Evolutionary conservation across 108 stramenopile genomes (phyloP).

Genomic region (Discostella stelligeroides): DNA sequence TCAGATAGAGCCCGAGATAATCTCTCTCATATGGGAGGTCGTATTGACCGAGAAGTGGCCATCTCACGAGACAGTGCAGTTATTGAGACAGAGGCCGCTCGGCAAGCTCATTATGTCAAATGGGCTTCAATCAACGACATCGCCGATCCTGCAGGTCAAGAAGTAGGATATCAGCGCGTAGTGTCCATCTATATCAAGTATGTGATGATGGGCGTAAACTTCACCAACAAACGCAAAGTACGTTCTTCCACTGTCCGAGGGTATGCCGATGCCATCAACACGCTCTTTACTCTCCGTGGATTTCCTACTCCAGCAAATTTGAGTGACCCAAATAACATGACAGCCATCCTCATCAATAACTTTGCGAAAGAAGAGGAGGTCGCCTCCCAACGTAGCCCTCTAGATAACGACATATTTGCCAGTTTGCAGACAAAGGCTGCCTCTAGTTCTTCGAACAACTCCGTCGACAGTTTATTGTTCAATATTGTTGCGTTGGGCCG

Average conservation of each 20-base stretch:
- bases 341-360: not conserved
- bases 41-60: conserved; percentile 14
- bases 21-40: conserved; percentile 4
- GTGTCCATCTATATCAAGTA: not conserved
- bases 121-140: not conserved
- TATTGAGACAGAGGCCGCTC: not conserved
- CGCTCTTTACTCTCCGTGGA: not conserved
- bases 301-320: not conserved
- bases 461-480: not conserved
- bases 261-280: conserved; percentile 1
- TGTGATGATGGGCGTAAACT: not conserved
- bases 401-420: not conserved
- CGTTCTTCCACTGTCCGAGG: not conserved
- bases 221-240: not conserved
- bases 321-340: not conserved
- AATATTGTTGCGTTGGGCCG: not conserved
- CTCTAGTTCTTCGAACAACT: not conserved
- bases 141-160: not conserved
- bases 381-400: conserved; percentile 4
- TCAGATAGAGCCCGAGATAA: conserved; percentile 1
- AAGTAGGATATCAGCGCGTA: not conserved
- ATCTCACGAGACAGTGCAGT: not conserved
- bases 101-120: conserved; percentile 9
- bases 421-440: not conserved
- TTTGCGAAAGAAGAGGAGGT: conserved; percentile 8